A percentile compares a stretch with the other conserved stretches of the same genome.
Conservation (phyloP, 805 yeast genomes). For the Candida wancherniae region DNA sequence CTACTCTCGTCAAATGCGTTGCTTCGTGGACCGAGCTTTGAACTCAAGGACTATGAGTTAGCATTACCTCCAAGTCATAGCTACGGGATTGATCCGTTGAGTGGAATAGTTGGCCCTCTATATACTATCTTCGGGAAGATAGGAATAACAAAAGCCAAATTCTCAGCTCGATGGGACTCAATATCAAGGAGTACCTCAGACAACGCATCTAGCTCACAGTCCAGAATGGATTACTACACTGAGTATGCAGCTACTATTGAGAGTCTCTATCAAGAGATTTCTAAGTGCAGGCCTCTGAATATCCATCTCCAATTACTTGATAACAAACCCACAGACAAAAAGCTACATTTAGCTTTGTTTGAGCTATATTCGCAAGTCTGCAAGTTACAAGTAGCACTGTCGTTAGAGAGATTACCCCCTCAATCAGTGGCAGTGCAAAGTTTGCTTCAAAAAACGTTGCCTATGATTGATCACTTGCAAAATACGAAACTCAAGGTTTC, state of each 20-base stretch:
- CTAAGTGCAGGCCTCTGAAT: constrained; percentile 9
- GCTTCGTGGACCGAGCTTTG: constrained; percentile 15
- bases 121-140: constrained; percentile 15
- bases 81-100: constrained; percentile 19
- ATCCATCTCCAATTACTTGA: constrained; percentile 11
- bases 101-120: constrained; percentile 15
- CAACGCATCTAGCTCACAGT: too few species aligned
- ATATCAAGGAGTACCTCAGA: too few species aligned
- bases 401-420: constrained; percentile 11
- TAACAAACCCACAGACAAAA: constrained; percentile 6
- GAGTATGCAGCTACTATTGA: constrained; percentile 3
- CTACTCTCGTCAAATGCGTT: constrained; percentile 16
- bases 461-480: constrained; percentile 10
- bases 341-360: constrained; percentile 13
- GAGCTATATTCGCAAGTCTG: constrained; percentile 13
- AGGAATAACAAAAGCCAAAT: constrained; percentile 11
- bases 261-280: constrained; percentile 4
- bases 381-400: constrained; percentile 12
- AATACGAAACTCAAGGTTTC: constrained; percentile 12
- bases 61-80: constrained; percentile 10
- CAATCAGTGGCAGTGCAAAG: constrained; percentile 10
- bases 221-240: constrained; percentile 7
- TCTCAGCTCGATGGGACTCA: constrained; percentile 9
- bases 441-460: constrained; percentile 10
- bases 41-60: constrained; percentile 12